These are phyloP conservation scores for Carex scoparia DNA, from an alignment of 176 grass and related monocot species.

Conservation along the genomic window DNA sequence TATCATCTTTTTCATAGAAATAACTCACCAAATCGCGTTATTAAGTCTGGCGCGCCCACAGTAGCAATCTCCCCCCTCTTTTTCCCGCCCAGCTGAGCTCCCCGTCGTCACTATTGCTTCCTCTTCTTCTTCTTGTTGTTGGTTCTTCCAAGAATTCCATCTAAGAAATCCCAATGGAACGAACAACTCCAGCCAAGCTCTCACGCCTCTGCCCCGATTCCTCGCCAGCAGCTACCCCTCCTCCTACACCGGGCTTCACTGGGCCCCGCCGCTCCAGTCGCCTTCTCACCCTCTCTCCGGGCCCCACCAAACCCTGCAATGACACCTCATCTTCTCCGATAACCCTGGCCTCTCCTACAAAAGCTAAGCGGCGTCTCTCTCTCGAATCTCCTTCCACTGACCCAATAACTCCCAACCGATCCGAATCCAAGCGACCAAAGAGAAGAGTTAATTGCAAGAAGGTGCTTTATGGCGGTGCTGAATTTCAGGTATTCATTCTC, in stretches of 20 bases:
- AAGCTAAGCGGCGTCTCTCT: slow-evolving; percentile 1
- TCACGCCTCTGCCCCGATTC: slow-evolving; percentile 25
- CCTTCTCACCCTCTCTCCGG: slow-evolving; percentile 33
- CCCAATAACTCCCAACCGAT: slow-evolving; percentile 38
- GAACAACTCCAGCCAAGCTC: slow-evolving; percentile 47
- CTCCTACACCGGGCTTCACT: slow-evolving; percentile 29
- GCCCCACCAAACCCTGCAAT: slow-evolving; percentile 28
- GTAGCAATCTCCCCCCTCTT: neutral
- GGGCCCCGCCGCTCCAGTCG: slow-evolving; percentile 47
- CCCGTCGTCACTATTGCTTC: neutral
- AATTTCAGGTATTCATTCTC: slow-evolving; percentile 33
- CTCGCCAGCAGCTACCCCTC: slow-evolving; percentile 18
- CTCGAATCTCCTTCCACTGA: slow-evolving; percentile 22
- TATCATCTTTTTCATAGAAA: too few relatives aligned
- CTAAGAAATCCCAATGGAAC: slow-evolving; percentile 31
- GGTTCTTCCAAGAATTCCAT: slow-evolving; percentile 18
- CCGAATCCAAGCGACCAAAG: slow-evolving; percentile 43
- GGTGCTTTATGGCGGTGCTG: slow-evolving; percentile 58
- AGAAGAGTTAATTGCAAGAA: slow-evolving; percentile 51
- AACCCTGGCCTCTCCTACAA: slow-evolving; percentile 27
- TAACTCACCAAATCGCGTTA: neutral
- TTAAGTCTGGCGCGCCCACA: neutral
- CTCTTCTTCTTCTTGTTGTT: neutral
- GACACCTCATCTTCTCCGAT: slow-evolving; percentile 32
- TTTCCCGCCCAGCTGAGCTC: slow-evolving; percentile 29